Evolutionary conservation across 768 basidiomycete species (phyloP), one percentile per base, ranked within the genome.

Genomic region (Sarcodon sp.): DNA sequence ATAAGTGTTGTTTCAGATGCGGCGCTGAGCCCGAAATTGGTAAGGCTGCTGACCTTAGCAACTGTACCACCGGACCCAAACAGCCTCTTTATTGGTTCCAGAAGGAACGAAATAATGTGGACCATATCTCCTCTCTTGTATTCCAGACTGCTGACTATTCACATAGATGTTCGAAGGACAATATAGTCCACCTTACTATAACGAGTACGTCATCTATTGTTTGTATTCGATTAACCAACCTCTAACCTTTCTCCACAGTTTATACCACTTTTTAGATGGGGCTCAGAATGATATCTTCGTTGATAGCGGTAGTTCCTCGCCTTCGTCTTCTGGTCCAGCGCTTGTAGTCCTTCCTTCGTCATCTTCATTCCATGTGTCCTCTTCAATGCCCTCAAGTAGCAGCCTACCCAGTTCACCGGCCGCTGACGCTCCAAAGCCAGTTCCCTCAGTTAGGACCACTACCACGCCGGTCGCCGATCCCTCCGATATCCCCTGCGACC

Each of bases 251-350:
- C 8, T 27, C 27, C n/a, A 9, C 1, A 41, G 39, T 41, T 48
- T 60, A 13, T 75, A 66, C 55, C 64, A 66, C 46, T 74, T 69
- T 57, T 41, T 21, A 1, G 62, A 73, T 50, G 73, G 73, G 37
- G 67, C 69, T 6, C 71, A 75, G 58, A 53, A 59, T 18, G 64
- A 72, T 53, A 64, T 72, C 51, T 71, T 72, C 53, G 48, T 51
- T 33, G 48, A 54, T 18, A 51, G 55, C 37, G 48, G 13, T 13
- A 13, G 13, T 44, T 35, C 27, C 18, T 46, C 11, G 36, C n/a
- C 21, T 27, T 27, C 21, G 21, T 27, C 21, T 27, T 27, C 21
- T 27, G 21, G 21, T 4, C 21, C 21, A 27, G 21, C 21, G 21
- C 21, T 27, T 27, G 21, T 27, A 27, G 39, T 46, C 36, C 12